phyloP scores from a whole-genome alignment of 2,329 filamentous ascomycete species.

The Pseudovirgaria hyperparasitica region DNA sequence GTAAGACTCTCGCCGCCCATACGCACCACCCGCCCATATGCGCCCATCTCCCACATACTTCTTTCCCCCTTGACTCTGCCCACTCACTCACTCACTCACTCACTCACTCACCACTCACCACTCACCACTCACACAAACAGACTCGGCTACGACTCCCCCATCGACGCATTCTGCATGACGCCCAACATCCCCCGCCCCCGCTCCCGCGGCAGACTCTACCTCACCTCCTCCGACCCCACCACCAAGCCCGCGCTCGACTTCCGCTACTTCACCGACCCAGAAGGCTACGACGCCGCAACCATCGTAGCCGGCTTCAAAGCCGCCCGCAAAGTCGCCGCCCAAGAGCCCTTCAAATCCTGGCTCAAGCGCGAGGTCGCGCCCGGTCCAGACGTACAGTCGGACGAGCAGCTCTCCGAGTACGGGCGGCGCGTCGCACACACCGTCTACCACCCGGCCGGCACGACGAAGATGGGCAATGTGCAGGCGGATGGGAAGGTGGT shows the following conservation, averaged over 20 bases:
- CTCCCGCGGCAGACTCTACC: conserved; percentile 63
- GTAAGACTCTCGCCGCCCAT: conserved; percentile 13
- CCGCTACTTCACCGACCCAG: conserved; percentile 78
- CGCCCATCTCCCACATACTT: not conserved
- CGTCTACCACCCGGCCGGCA: conserved; percentile 81
- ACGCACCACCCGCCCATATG: not conserved
- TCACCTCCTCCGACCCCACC: conserved; percentile 60
- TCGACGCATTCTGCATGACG: conserved; percentile 85
- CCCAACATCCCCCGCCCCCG: conserved; percentile 79
- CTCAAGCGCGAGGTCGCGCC: conserved; percentile 73
- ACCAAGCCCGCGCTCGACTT: conserved; percentile 79
- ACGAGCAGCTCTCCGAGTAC: conserved; percentile 73
- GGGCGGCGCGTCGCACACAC: conserved; percentile 72
- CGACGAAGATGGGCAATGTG: conserved; percentile 79
- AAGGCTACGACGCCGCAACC: conserved; percentile 73
- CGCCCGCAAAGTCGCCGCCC: conserved; percentile 62
- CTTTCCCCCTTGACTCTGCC: not conserved
- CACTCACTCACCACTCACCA: conserved; percentile 4
- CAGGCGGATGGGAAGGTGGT: conserved; percentile 58
- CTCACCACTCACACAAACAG: no score
- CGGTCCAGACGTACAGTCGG: conserved; percentile 57
- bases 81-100: no score
- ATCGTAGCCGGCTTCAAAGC: conserved; percentile 66
- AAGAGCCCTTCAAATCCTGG: conserved; percentile 70
- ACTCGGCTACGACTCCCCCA: conserved; percentile 58